Evolutionary conservation across 164 flowering plant genomes (phyloP).

Genomic region (Vitis rotundifolia): DNA sequence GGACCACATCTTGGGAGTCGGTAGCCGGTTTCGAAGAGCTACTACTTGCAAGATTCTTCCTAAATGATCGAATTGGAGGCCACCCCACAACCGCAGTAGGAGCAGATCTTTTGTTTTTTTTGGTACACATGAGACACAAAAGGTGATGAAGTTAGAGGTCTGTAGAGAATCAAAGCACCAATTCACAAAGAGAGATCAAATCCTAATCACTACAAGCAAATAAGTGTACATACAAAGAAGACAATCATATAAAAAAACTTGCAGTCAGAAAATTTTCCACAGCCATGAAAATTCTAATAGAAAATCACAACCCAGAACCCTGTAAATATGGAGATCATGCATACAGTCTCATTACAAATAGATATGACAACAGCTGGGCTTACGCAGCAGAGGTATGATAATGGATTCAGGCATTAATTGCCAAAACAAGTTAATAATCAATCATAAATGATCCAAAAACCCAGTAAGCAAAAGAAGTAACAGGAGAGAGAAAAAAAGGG

Average conservation of each 20-base stretch:
- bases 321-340: too few relatives aligned
- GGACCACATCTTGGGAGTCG: constrained; percentile 36
- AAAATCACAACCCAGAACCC: too few relatives aligned
- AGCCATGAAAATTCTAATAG: neutral
- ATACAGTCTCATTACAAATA: too few relatives aligned
- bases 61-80: constrained; percentile 91
- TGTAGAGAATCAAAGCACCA: neutral
- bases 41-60: constrained; percentile 76
- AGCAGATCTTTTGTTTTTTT: constrained; percentile 47
- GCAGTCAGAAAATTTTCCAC: neutral
- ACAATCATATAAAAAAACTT: neutral
- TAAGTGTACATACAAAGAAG: neutral
- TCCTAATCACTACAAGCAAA: neutral
- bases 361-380: too few relatives aligned
- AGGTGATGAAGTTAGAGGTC: too few relatives aligned
- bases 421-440: too few relatives aligned
- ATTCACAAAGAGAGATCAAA: neutral
- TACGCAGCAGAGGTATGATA: too few relatives aligned
- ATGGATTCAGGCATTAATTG: too few relatives aligned
- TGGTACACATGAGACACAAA: too few relatives aligned
- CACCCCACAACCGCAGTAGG: constrained; percentile 92
- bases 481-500: too few relatives aligned
- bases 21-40: constrained; percentile 52
- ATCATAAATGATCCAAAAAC: too few relatives aligned
- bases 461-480: too few relatives aligned